Conservation (phyloP, 2,329 filamentous ascomycete genomes). For the Calonectria honghensis region DNA sequence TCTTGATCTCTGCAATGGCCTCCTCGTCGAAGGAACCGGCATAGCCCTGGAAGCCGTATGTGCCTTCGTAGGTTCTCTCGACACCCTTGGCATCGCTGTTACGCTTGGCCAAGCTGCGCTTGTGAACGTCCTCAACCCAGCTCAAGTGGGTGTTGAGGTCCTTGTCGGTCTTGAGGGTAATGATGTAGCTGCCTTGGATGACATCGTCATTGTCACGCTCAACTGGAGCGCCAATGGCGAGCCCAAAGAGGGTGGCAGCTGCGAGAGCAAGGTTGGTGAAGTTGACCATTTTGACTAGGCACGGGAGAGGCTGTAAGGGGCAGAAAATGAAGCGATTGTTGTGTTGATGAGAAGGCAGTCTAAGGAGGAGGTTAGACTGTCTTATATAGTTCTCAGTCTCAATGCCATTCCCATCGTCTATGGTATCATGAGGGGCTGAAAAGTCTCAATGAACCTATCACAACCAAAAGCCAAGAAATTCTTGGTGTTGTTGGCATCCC, state of each 20-base stretch:
- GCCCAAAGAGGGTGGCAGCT: constrained; percentile 52
- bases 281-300: constrained; percentile 55
- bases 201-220: constrained; percentile 48
- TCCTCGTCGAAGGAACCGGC: constrained; percentile 64
- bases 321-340: constrained; percentile 38
- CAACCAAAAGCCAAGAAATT: constrained; percentile 12
- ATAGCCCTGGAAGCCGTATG: constrained; percentile 63
- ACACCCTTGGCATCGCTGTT: constrained; percentile 59
- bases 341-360: constrained; percentile 36
- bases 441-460: constrained; percentile 15
- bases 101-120: constrained; percentile 71
- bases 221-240: constrained; percentile 49
- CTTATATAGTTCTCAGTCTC: constrained; percentile 48
- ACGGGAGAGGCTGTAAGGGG: constrained; percentile 26
- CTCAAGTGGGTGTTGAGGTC: constrained; percentile 69
- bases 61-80: constrained; percentile 56
- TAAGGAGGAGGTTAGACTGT: constrained; percentile 23
- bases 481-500: constrained; percentile 31
- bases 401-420: constrained; percentile 13
- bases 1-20: constrained; percentile 64
- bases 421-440: constrained; percentile 22
- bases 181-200: constrained; percentile 72
- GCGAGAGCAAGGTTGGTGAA: constrained; percentile 54
- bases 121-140: constrained; percentile 71
- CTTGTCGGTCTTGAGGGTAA: constrained; percentile 75